Evolutionary conservation across 106 monocot species (phyloP).

Genomic region (Allium sativum): DNA sequence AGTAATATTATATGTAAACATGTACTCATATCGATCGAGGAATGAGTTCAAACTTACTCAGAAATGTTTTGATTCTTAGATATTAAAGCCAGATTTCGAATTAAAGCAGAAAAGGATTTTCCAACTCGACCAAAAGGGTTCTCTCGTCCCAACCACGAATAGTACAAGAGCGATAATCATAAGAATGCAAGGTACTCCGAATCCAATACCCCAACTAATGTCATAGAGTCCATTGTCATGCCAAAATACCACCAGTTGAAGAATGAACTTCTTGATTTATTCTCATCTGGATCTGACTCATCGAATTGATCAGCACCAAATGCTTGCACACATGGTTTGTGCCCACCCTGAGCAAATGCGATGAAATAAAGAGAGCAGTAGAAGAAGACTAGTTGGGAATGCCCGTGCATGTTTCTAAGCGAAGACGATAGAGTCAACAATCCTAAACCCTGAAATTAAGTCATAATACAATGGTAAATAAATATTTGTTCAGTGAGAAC

Average conservation of each 20-base stretch:
- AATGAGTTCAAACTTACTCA: too few relatives aligned
- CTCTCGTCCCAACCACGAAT: slow-evolving; percentile 17
- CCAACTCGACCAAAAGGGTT: slow-evolving; percentile 9
- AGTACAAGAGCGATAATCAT: slow-evolving; percentile 15
- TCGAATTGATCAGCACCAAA: slow-evolving; percentile 43
- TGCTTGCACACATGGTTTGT: slow-evolving; percentile 26
- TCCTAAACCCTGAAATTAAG: slow-evolving; percentile 11
- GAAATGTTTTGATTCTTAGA: background rate
- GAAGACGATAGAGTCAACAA: slow-evolving; percentile 8
- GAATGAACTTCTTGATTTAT: slow-evolving; percentile 19
- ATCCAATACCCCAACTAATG: slow-evolving; percentile 31
- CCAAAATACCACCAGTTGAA: slow-evolving; percentile 44
- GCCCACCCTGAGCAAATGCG: slow-evolving; percentile 28
- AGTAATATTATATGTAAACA: too few relatives aligned
- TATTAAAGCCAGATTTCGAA: background rate
- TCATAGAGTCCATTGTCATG: slow-evolving; percentile 15
- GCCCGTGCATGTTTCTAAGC: background rate
- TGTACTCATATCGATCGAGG: too few relatives aligned
- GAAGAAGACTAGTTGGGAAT: slow-evolving; percentile 20
- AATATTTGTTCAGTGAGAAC: background rate
- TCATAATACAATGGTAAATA: background rate
- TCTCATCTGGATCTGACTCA: slow-evolving; percentile 18
- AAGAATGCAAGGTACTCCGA: slow-evolving; percentile 20
- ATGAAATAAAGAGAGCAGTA: slow-evolving; percentile 25
- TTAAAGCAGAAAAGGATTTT: slow-evolving; percentile 7